Evolutionary conservation across 345 rosid species (phyloP).

Genomic region (Limnanthes douglasii): DNA sequence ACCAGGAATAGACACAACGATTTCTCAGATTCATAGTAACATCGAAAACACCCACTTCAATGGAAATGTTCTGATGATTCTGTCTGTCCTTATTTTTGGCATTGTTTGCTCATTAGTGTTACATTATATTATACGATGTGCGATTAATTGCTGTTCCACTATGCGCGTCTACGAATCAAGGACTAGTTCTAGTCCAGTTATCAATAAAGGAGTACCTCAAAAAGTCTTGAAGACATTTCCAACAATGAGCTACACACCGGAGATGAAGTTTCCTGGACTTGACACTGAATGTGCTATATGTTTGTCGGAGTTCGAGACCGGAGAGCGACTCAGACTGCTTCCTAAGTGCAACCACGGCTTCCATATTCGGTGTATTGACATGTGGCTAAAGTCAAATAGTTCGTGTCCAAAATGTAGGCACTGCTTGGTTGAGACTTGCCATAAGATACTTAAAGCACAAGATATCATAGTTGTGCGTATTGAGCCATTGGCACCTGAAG

Average conservation of each 20-base stretch:
- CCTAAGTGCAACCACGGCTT: slow-evolving; percentile 50
- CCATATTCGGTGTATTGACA: slow-evolving; percentile 45
- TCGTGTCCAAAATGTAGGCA: slow-evolving; percentile 57
- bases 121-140: slow-evolving; percentile 58
- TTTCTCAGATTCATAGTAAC: no score
- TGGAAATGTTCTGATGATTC: slow-evolving; percentile 62
- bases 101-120: slow-evolving; percentile 67
- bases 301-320: slow-evolving; percentile 29
- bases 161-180: slow-evolving; percentile 15
- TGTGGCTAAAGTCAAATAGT: slow-evolving; percentile 40
- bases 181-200: slow-evolving; percentile 18
- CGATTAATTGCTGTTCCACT: slow-evolving; percentile 33
- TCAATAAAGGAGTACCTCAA: slow-evolving; percentile 61
- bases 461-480: no score
- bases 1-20: no score
- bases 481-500: no score
- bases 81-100: slow-evolving; percentile 76
- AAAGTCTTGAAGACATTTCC: slow-evolving; percentile 67
- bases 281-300: slow-evolving; percentile 48
- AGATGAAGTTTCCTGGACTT: slow-evolving; percentile 33
- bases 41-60: no score
- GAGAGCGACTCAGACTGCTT: slow-evolving; percentile 31
- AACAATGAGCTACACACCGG: slow-evolving; percentile 34
- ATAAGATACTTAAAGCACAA: no score
- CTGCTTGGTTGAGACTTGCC: slow-evolving; percentile 12